These are phyloP conservation scores for Tylopilus cervinicoccineus DNA, from an alignment of 768 basidiomycete species.

Conservation along the genomic window DNA sequence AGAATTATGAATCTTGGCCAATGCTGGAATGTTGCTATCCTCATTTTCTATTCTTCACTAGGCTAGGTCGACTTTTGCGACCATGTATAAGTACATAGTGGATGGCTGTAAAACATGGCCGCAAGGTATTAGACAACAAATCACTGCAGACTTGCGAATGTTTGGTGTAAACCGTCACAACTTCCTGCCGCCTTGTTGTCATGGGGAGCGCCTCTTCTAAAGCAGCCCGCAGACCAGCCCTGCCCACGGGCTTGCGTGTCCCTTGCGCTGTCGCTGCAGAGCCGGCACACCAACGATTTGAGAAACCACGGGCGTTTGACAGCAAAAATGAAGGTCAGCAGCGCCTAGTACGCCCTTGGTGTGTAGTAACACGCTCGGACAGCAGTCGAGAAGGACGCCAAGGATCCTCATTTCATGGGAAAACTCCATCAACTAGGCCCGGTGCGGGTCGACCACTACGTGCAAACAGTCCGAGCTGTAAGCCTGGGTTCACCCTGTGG, in stretches of 20 bases:
- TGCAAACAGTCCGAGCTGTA: conserved; percentile 48
- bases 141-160: neutral
- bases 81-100: conserved; percentile 38
- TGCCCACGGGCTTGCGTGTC: conserved; percentile 43
- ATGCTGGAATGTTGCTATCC: conserved; percentile 33
- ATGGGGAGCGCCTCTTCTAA: conserved; percentile 70
- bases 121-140: conserved; percentile 31
- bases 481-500: conserved; percentile 9
- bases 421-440: conserved; percentile 64
- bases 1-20: conserved; percentile 21
- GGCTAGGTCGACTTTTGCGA: conserved; percentile 29
- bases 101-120: conserved; percentile 38
- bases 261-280: conserved; percentile 15
- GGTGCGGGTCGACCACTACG: conserved; percentile 66
- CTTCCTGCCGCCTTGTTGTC: conserved; percentile 18
- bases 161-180: neutral
- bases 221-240: conserved; percentile 46
- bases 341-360: neutral
- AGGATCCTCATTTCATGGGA: conserved; percentile 66
- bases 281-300: conserved; percentile 13
- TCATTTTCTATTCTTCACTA: conserved; percentile 28
- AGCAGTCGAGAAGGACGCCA: conserved; percentile 64
- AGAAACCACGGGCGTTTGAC: conserved; percentile 43
- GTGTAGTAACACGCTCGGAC: neutral
- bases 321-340: conserved; percentile 45